A percentile compares a stretch with the other conserved stretches of the same genome.
Evolutionary conservation across 768 basidiomycete species (phyloP).

Genomic region (Coprinopsis sp.): DNA sequence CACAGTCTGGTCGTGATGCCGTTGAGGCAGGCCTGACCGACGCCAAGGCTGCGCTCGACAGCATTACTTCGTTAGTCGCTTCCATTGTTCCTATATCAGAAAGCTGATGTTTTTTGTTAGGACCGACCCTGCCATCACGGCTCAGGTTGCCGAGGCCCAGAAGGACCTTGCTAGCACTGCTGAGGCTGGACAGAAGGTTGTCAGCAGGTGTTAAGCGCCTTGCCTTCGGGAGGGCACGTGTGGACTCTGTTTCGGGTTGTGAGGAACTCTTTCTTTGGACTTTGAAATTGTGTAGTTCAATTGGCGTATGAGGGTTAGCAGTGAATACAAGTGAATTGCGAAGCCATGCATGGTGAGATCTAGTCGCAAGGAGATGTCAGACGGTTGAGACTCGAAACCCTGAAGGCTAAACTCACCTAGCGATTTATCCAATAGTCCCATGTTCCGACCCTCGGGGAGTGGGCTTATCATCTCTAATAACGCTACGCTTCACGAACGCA

Average conservation of each 20-base stretch:
- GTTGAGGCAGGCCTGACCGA: conserved; percentile 16
- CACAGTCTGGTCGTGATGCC: conserved; percentile 21
- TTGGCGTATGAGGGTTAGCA: too few relatives aligned
- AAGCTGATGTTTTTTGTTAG: conserved; percentile 4
- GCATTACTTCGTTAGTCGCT: conserved; percentile 21
- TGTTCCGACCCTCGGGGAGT: not conserved
- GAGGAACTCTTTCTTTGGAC: too few relatives aligned
- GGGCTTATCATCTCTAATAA: not conserved
- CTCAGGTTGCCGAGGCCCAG: conserved; percentile 15
- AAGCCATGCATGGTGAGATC: too few relatives aligned
- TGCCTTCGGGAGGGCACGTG: too few relatives aligned
- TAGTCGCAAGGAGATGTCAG: too few relatives aligned
- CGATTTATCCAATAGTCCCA: conserved; percentile 6
- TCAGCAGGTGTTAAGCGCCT: conserved; percentile 19
- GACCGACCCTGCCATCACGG: conserved; percentile 19
- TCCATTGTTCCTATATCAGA: not conserved
- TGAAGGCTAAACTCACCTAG: not conserved
- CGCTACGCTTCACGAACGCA: not conserved
- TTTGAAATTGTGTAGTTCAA: too few relatives aligned
- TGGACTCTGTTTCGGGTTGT: too few relatives aligned
- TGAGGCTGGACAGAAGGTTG: conserved; percentile 19
- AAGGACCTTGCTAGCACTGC: conserved; percentile 18
- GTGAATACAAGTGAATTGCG: too few relatives aligned
- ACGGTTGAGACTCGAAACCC: too few relatives aligned
- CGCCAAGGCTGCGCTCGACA: conserved; percentile 18